Evolutionary conservation across 352 stramenopile species (phyloP).

Genomic region (Phytophthora tubulina): DNA sequence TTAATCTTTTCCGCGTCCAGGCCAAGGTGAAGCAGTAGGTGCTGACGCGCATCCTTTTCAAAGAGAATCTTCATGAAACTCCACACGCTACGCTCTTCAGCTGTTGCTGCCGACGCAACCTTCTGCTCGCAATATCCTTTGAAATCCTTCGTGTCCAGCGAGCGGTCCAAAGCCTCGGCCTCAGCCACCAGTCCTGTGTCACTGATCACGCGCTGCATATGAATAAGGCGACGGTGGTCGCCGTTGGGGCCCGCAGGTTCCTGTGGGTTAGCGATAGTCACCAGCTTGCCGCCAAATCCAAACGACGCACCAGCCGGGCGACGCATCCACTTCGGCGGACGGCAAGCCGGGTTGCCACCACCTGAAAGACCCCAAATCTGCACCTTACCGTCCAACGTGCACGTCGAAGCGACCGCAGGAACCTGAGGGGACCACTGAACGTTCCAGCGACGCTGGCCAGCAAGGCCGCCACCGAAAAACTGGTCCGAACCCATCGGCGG

Average conservation of each 20-base stretch:
- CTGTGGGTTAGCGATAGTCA: slow-evolving; percentile 87
- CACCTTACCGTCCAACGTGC: slow-evolving; percentile 97
- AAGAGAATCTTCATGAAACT: slow-evolving; percentile 96
- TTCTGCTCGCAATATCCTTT: slow-evolving; percentile 95
- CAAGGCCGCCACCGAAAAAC: slow-evolving; percentile 74
- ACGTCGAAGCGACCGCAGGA: slow-evolving; percentile 95
- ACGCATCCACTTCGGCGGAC: slow-evolving; percentile 96
- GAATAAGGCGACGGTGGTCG: slow-evolving; percentile 76
- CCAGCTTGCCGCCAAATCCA: slow-evolving; percentile 96
- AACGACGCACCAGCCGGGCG: slow-evolving; percentile 93
- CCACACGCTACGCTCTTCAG: slow-evolving; percentile 87
- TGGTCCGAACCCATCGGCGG: slow-evolving; percentile 82
- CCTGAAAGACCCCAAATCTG: slow-evolving; percentile 93
- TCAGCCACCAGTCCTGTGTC: slow-evolving; percentile 85
- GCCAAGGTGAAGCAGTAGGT: slow-evolving; percentile 95
- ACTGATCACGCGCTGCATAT: slow-evolving; percentile 85
- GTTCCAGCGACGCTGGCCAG: slow-evolving; percentile 92
- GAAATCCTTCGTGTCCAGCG: slow-evolving; percentile 92
- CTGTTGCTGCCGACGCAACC: slow-evolving; percentile 60
- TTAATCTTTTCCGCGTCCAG: slow-evolving; percentile 95
- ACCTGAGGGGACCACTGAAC: slow-evolving; percentile 97
- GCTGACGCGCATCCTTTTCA: slow-evolving; percentile 94
- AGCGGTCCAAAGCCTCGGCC: slow-evolving; percentile 92
- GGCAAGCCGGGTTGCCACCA: slow-evolving; percentile 78
- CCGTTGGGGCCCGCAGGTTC: slow-evolving; percentile 60